A percentile compares a stretch with the other conserved stretches of the same genome.
These are phyloP conservation scores for Diaporthe caulivora DNA, from an alignment of 2,329 filamentous ascomycete species.

Conservation along the genomic window DNA sequence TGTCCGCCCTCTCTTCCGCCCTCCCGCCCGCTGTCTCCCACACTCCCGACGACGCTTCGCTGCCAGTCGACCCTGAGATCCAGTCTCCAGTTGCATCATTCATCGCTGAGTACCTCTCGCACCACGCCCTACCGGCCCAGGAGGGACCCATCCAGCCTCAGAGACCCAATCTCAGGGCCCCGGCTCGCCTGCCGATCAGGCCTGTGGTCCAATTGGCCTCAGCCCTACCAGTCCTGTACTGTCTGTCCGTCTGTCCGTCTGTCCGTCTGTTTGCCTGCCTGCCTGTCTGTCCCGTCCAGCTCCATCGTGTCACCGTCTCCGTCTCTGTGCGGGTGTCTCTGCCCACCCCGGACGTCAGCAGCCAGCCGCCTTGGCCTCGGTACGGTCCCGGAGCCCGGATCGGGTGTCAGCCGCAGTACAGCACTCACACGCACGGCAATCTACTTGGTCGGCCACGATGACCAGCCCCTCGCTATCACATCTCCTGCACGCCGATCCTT, in stretches of 20 bases:
- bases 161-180: slow-evolving; percentile 29
- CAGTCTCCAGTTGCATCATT: slow-evolving; percentile 28
- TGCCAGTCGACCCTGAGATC: slow-evolving; percentile 17
- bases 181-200: slow-evolving; percentile 34
- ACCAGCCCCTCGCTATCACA: slow-evolving; percentile 41
- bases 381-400: slow-evolving; percentile 9
- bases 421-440: neutral
- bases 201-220: slow-evolving; percentile 29
- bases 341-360: slow-evolving; percentile 1
- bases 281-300: neutral
- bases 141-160: neutral
- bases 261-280: too few relatives aligned
- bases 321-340: neutral
- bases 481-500: slow-evolving; percentile 38
- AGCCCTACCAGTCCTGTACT: slow-evolving; percentile 14
- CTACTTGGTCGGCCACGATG: slow-evolving; percentile 31
- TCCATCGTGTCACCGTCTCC: neutral
- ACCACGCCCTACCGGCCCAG: slow-evolving; percentile 12
- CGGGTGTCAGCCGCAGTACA: slow-evolving; percentile 15
- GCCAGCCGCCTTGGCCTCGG: slow-evolving; percentile 17
- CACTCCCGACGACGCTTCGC: slow-evolving; percentile 23
- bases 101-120: neutral
- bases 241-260: too few relatives aligned
- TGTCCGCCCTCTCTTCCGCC: slow-evolving; percentile 18
- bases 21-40: slow-evolving; percentile 28